These are phyloP conservation scores for Groenewaldozyma sp. DNA, from an alignment of 1,139 yeast species.

Conservation along the genomic window DNA sequence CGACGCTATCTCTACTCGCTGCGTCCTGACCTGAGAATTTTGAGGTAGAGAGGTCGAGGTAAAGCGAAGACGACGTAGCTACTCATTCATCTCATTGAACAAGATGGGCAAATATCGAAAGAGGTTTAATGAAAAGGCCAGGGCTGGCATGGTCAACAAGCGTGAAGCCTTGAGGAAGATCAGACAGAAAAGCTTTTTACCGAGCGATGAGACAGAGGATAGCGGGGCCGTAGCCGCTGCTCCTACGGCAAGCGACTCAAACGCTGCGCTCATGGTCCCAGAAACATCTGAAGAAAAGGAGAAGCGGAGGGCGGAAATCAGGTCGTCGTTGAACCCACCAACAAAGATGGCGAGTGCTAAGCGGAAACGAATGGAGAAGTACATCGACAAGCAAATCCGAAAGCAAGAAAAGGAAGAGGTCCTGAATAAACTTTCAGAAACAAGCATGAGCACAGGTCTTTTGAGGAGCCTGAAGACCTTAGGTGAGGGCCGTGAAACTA, in stretches of 20 bases:
- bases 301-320: slow-evolving; percentile 52
- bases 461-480: slow-evolving; percentile 65
- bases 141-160: slow-evolving; percentile 76
- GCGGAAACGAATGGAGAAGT: slow-evolving; percentile 48
- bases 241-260: slow-evolving; percentile 35
- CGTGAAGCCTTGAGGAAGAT: slow-evolving; percentile 60
- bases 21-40: no score
- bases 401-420: slow-evolving; percentile 80
- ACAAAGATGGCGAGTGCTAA: slow-evolving; percentile 64
- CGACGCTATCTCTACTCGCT: no score
- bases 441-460: slow-evolving; percentile 42
- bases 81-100: no score
- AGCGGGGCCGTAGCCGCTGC: slow-evolving; percentile 11
- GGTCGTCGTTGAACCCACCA: slow-evolving; percentile 43
- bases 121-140: slow-evolving; percentile 78
- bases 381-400: slow-evolving; percentile 66
- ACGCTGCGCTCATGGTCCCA: slow-evolving; percentile 51
- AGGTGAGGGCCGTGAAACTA: slow-evolving; percentile 71
- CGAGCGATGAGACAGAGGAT: slow-evolving; percentile 23
- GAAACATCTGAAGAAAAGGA: slow-evolving; percentile 46
- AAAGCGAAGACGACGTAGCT: no score
- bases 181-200: slow-evolving; percentile 52
- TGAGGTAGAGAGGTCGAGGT: no score
- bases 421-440: slow-evolving; percentile 63
- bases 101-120: slow-evolving; percentile 73